Evolutionary conservation across 768 basidiomycete genomes (phyloP).

Genomic region (Trametopsis cervina): DNA sequence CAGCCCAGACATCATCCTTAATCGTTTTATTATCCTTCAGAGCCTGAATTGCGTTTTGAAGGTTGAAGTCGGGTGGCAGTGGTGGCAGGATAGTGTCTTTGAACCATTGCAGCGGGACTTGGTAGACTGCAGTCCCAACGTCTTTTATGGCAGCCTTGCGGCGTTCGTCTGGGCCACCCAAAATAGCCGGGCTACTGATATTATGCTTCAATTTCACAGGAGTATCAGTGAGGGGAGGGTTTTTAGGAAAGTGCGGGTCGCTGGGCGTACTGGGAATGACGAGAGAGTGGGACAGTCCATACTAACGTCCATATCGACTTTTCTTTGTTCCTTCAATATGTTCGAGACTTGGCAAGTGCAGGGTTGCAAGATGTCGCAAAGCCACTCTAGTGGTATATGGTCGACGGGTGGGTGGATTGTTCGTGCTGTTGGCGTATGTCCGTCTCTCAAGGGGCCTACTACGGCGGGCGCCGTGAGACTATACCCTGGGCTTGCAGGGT

Average conservation of each 20-base stretch:
- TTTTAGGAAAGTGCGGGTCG: background rate
- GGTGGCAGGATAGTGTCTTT: background rate
- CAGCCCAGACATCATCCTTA: background rate
- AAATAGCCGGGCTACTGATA: background rate
- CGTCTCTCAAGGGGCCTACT: too few relatives aligned
- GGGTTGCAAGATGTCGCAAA: too few relatives aligned
- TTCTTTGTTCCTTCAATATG: background rate
- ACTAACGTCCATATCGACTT: background rate
- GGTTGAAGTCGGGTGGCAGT: background rate
- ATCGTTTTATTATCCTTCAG: background rate
- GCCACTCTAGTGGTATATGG: too few relatives aligned
- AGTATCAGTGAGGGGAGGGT: background rate
- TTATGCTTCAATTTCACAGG: background rate
- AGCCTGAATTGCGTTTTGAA: background rate
- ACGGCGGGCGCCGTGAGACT: too few relatives aligned
- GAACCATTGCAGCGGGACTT: background rate
- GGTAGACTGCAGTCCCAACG: background rate
- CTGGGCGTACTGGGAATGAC: background rate
- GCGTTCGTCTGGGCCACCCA: background rate
- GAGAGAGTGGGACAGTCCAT: background rate
- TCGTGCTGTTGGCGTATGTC: too few relatives aligned
- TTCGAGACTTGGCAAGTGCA: background rate
- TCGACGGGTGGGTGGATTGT: too few relatives aligned
- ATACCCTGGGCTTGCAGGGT: too few relatives aligned
- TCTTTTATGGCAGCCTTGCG: background rate